Evolutionary conservation across 192 early-diverging fungal species (phyloP).

Genomic region (Powellomyces hirtus): DNA sequence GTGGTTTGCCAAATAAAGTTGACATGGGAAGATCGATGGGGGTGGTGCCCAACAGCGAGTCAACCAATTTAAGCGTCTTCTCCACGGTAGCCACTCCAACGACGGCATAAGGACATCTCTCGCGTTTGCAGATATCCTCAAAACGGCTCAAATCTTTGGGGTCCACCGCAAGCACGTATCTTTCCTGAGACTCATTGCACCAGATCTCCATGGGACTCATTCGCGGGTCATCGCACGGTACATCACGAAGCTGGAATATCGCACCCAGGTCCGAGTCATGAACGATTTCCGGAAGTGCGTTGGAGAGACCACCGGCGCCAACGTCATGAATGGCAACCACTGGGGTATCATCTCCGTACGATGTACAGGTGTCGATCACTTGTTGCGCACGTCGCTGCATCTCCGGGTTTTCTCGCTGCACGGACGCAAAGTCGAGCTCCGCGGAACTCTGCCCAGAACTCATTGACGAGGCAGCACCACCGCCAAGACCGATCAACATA

Average conservation of each 20-base stretch:
- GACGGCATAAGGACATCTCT: constrained; percentile 87
- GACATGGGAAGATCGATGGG: constrained; percentile 97
- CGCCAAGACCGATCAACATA: constrained; percentile 99
- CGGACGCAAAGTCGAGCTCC: constrained; percentile 94
- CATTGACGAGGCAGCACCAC: constrained; percentile 97
- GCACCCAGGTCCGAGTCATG: constrained; percentile 93
- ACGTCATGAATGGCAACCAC: constrained; percentile 98
- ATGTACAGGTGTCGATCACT: constrained; percentile 93
- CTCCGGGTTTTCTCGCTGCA: constrained; percentile 99
- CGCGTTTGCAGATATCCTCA: constrained; percentile 75
- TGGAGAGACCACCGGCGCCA: constrained; percentile 97
- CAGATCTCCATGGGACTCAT: constrained; percentile 99
- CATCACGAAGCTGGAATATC: constrained; percentile 82
- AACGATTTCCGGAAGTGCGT: constrained; percentile 97
- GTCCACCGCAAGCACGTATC: constrained; percentile 92
- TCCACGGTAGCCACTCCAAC: constrained; percentile 88
- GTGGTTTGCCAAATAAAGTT: constrained; percentile 94
- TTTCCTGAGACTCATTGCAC: constrained; percentile 99
- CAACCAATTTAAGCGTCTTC: constrained; percentile 75
- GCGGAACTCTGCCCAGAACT: constrained; percentile 81
- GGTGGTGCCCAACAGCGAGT: constrained; percentile 60
- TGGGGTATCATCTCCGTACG: constrained; percentile 74
- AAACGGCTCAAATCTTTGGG: constrained; percentile 69
- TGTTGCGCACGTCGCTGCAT: constrained; percentile 98
- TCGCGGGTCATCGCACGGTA: constrained; percentile 84